phyloP scores from a whole-genome alignment of 495 filamentous ascomycete species.

The Podospora pseudoanserina region DNA sequence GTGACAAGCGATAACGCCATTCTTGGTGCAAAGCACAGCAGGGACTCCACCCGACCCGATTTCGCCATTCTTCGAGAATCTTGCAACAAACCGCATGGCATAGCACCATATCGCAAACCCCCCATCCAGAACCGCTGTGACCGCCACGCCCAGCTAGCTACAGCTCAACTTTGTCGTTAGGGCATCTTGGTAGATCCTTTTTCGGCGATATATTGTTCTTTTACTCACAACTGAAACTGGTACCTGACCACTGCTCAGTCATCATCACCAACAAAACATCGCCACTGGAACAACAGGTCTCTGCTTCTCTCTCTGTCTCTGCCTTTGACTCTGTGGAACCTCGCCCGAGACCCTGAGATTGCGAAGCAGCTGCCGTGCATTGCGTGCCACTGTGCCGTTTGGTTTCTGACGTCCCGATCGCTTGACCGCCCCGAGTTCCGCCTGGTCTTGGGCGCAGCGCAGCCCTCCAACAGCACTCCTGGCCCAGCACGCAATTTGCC shows the following conservation, averaged over 20 bases:
- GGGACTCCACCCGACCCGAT: conserved; percentile 26
- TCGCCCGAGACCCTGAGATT: neutral
- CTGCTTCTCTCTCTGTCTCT: neutral
- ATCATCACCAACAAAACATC: too few relatives aligned
- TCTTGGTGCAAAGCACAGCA: conserved; percentile 33
- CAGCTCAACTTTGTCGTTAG: conserved; percentile 14
- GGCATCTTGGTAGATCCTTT: neutral
- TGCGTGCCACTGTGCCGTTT: conserved; percentile 10
- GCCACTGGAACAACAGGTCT: neutral
- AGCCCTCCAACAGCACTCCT: conserved; percentile 16
- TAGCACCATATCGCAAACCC: neutral
- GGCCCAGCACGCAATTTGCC: conserved; percentile 35
- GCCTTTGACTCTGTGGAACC: neutral
- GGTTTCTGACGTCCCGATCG: conserved; percentile 8
- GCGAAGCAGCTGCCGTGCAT: neutral
- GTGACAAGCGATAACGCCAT: conserved; percentile 34
- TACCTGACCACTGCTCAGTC: too few relatives aligned
- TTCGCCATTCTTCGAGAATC: conserved; percentile 31
- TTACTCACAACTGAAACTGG: neutral
- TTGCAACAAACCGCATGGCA: conserved; percentile 21
- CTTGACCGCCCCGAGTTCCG: conserved; percentile 23
- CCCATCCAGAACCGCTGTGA: neutral
- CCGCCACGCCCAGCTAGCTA: conserved; percentile 13
- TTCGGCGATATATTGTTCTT: neutral
- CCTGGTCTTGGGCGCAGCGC: conserved; percentile 12